Evolutionary conservation across 805 yeast species (phyloP), one percentile per base, ranked within the genome.

Genomic region (Kazachstania bromeliacearum): DNA sequence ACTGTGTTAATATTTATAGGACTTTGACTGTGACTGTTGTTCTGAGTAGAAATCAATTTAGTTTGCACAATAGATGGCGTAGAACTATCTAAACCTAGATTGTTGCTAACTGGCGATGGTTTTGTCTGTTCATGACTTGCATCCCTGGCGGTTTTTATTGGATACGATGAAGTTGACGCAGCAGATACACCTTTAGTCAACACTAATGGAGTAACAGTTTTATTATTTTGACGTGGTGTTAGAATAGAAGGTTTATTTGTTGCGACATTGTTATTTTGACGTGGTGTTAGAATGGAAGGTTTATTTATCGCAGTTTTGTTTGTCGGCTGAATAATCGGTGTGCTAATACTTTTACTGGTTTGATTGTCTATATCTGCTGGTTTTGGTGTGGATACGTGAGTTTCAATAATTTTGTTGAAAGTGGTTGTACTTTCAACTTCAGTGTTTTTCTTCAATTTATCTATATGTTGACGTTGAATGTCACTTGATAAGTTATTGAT

Each of bases 381-480:
- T 16, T 36, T 42, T 4, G 38, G 31, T 4, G 28, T 4, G 12
- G 13, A 26, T 12, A 8, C 14, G 23, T 33, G 25, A 23, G 14
- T 41, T 9, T 45, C 49, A 15, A 55, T 48, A 15, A 53, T 48
- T 14, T 46, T 46, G 13, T 44, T 47, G 36, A 57, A 53, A 13
- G 50, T 54, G 20, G 46, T 52, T 28, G 48, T 44, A 22, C 44
- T 48, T 10, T 34, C 14, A 8, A 27, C 37, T 22, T 18, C 17
- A 4, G 48, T 46, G 9, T 46, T 52, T 26, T 53, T 49, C 10
- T 43, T 43, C 24, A 69, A 47, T 35, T 57, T 63, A 23, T 53
- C 50, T 24, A 58, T 35, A 29, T 71, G 76, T 28, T 56, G 55
- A 10, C 44, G 44, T 49, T 74, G 78, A n/a, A 77, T 62, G 9